Percentiles rank a stretch among this genome's conserved stretches.
phyloP scores from a whole-genome alignment of 2,329 filamentous ascomycete species.

The Fusarium annulatum region DNA sequence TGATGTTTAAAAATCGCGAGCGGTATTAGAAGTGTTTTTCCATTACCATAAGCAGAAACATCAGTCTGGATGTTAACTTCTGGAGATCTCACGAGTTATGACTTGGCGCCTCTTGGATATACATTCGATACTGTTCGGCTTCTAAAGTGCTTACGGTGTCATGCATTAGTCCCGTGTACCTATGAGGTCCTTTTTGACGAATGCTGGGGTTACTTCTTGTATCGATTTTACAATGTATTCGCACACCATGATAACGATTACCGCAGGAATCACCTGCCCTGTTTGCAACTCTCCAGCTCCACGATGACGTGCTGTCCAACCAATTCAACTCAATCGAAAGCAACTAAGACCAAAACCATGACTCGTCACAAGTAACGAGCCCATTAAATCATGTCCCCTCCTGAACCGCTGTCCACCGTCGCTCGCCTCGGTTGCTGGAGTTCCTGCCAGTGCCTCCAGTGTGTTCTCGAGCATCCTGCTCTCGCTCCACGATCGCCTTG shows the following conservation, averaged over 20 bases:
- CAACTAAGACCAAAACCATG: neutral
- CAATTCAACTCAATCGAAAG: neutral
- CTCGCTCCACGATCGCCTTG: constrained; percentile 62
- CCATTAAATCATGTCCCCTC: neutral
- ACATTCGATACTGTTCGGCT: neutral
- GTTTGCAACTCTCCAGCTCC: neutral
- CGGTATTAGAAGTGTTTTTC: constrained; percentile 1
- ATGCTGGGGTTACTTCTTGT: neutral
- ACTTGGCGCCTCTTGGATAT: constrained; percentile 10
- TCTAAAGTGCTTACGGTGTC: neutral
- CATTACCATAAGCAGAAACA: neutral
- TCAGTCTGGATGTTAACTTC: neutral
- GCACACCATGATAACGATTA: neutral
- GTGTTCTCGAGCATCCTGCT: constrained; percentile 47
- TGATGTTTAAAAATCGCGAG: neutral
- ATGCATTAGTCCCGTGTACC: neutral
- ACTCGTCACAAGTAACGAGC: neutral
- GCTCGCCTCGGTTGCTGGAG: constrained; percentile 2
- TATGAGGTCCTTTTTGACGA: neutral
- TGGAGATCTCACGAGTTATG: constrained; percentile 30
- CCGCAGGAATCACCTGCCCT: neutral
- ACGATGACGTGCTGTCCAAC: neutral
- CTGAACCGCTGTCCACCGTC: constrained; percentile 13
- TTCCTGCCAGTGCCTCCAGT: constrained; percentile 30
- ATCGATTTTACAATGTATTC: neutral